Conservation (phyloP, 345 rosid genomes). For the Geranium brycei region DNA sequence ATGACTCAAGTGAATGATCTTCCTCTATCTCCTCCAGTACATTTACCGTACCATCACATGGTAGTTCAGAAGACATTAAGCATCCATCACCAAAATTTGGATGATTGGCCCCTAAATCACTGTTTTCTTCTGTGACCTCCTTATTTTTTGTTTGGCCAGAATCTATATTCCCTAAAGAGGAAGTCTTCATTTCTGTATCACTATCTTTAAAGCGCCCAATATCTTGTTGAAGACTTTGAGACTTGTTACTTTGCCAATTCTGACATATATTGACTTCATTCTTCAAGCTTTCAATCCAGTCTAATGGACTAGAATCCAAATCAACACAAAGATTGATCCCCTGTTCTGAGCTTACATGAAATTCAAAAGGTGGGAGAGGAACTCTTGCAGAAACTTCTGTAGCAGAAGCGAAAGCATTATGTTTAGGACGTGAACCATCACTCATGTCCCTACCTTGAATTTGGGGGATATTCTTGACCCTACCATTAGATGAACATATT, state of each 20-base stretch:
- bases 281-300: slow-evolving; percentile 46
- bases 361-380: slow-evolving; percentile 44
- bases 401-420: slow-evolving; percentile 9
- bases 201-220: slow-evolving; percentile 25
- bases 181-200: slow-evolving; percentile 25
- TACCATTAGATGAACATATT: slow-evolving; percentile 13
- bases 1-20: slow-evolving; percentile 16
- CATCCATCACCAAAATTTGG: slow-evolving; percentile 20
- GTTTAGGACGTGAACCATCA: slow-evolving; percentile 20
- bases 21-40: slow-evolving; percentile 16
- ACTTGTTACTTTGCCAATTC: slow-evolving; percentile 24
- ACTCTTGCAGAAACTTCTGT: slow-evolving; percentile 5
- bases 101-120: slow-evolving; percentile 14
- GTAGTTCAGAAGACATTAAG: slow-evolving; percentile 16
- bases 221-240: slow-evolving; percentile 26
- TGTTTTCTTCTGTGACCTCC: slow-evolving; percentile 18
- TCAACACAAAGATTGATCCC: slow-evolving; percentile 69
- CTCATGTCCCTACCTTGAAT: slow-evolving; percentile 20
- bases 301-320: slow-evolving; percentile 43
- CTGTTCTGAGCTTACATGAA: slow-evolving; percentile 47
- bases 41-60: slow-evolving; percentile 14
- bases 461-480: slow-evolving; percentile 15
- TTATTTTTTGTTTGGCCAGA: slow-evolving; percentile 21
- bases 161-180: slow-evolving; percentile 16
- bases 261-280: slow-evolving; percentile 37